phyloP scores from a whole-genome alignment of 345 rosid species.

The Eutrema japonicum region DNA sequence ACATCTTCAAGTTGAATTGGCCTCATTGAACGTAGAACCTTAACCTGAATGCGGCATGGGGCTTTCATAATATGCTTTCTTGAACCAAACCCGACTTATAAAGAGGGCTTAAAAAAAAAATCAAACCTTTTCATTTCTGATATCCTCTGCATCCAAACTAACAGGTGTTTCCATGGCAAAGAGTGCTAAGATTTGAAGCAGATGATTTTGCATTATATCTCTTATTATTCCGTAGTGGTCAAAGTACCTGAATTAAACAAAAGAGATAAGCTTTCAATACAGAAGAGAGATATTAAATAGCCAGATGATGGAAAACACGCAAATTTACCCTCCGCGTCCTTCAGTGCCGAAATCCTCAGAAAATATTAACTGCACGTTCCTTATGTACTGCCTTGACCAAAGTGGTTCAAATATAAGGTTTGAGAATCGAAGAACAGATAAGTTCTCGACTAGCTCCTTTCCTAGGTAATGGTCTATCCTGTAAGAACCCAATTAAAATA shows the following conservation, averaged over 20 bases:
- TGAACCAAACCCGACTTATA: not conserved
- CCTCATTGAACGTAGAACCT: constrained; percentile 96
- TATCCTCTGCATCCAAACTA: constrained; percentile 97
- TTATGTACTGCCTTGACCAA: constrained; percentile 96
- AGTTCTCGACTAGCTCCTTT: constrained; percentile 95
- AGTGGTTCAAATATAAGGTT: constrained; percentile 96
- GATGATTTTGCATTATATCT: constrained; percentile 99
- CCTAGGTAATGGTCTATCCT: constrained; percentile 99
- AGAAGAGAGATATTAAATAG: not conserved
- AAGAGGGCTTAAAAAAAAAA: not conserved
- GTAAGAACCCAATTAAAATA: constrained; percentile 38
- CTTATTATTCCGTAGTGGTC: constrained; percentile 94
- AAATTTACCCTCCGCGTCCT: constrained; percentile 97
- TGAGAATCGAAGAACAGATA: constrained; percentile 96
- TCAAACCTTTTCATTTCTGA: constrained; percentile 89
- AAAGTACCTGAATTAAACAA: constrained; percentile 64
- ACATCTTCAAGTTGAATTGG: constrained; percentile 80
- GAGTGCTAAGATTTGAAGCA: constrained; percentile 96
- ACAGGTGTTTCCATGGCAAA: constrained; percentile 99
- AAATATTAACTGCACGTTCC: constrained; percentile 89
- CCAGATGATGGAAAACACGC: constrained; percentile 13
- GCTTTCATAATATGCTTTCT: constrained; percentile 24
- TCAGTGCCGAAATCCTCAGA: constrained; percentile 99
- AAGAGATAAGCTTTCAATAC: constrained; percentile 10
- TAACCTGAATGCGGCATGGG: constrained; percentile 63